Percentiles rank a stretch among this genome's conserved stretches.
Conservation (phyloP, 805 yeast genomes). For the Groenewaldozyma salmanticensis region DNA sequence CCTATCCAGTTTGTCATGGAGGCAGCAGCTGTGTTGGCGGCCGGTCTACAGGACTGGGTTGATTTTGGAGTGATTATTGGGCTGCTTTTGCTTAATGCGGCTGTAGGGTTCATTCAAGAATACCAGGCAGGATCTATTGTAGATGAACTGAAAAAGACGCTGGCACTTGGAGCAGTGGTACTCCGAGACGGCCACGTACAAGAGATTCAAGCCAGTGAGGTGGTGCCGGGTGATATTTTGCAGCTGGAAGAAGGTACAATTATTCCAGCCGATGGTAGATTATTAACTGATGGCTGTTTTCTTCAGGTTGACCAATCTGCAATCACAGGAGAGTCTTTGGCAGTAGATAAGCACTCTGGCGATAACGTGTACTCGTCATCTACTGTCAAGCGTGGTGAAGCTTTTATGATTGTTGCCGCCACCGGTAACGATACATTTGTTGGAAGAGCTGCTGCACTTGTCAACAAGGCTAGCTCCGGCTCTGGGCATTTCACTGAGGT, state of each 20-base stretch:
- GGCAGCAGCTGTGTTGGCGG: conserved; percentile 90
- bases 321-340: conserved; percentile 94
- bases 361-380: conserved; percentile 87
- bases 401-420: conserved; percentile 85
- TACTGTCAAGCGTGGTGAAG: conserved; percentile 93
- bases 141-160: conserved; percentile 89
- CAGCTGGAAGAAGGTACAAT: conserved; percentile 90
- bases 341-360: conserved; percentile 86
- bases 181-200: conserved; percentile 70
- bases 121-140: conserved; percentile 98
- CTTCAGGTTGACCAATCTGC: conserved; percentile 94
- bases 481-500: conserved; percentile 96
- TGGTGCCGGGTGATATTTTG: conserved; percentile 92
- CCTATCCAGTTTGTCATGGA: conserved; percentile 97
- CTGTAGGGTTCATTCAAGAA: conserved; percentile 94
- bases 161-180: conserved; percentile 81
- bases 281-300: conserved; percentile 75
- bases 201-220: conserved; percentile 73
- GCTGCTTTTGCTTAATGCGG: conserved; percentile 75
- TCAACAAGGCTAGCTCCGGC: conserved; percentile 88
- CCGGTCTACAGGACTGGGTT: conserved; percentile 96
- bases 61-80: conserved; percentile 97
- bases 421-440: conserved; percentile 94
- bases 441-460: conserved; percentile 96
- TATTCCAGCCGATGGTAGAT: conserved; percentile 87